Percentiles rank a stretch among this genome's conserved stretches.
phyloP scores from a whole-genome alignment of 140 eudicot genomes.

The Senecio squalidus region DNA sequence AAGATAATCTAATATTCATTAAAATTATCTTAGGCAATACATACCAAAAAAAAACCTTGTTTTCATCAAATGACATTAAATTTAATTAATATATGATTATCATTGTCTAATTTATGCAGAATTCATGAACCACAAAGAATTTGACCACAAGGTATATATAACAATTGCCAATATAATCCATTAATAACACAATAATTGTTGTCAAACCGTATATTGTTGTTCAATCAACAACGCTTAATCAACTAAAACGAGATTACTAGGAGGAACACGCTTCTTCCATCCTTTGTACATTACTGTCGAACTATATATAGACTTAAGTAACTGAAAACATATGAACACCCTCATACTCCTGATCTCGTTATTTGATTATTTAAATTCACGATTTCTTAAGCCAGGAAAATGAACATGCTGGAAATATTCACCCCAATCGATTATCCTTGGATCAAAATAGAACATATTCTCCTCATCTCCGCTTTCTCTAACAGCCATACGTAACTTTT shows the following conservation, averaged over 20 bases:
- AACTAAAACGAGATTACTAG: background rate
- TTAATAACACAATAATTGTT: conserved; percentile 7
- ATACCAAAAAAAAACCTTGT: too few species aligned
- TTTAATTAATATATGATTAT: too few species aligned
- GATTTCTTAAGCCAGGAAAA: conserved; percentile 69
- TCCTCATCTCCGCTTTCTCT: conserved; percentile 51
- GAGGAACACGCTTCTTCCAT: background rate
- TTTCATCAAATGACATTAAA: too few species aligned
- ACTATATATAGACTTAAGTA: background rate
- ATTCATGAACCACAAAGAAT: background rate
- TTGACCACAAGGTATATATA: background rate
- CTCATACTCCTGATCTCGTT: background rate
- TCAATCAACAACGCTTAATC: conserved; percentile 4
- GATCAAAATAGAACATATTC: conserved; percentile 64
- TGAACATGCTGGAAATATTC: conserved; percentile 62
- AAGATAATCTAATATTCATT: too few species aligned
- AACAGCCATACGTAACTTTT: conserved; percentile 52
- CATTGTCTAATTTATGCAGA: too few species aligned
- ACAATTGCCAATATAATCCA: background rate
- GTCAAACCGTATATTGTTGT: conserved; percentile 1
- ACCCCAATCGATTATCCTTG: conserved; percentile 61
- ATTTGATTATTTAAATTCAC: conserved; percentile 50
- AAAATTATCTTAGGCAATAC: too few species aligned
- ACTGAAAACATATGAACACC: background rate
- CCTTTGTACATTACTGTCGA: background rate